Evolutionary conservation across 495 filamentous ascomycete genomes (phyloP).

Genomic region (Trichoderma virens): DNA sequence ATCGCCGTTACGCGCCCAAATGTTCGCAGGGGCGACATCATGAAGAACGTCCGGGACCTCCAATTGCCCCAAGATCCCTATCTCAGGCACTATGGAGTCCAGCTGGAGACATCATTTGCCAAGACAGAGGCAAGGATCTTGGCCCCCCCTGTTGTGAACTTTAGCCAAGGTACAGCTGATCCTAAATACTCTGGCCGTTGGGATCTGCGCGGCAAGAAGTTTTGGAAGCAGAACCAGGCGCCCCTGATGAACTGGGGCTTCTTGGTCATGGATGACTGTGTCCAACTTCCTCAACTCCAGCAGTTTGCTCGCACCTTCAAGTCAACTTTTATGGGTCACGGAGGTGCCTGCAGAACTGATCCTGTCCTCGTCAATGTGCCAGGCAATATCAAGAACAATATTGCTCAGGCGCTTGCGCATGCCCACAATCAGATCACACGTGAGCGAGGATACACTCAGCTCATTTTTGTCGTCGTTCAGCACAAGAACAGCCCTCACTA

Average conservation of each 20-base stretch:
- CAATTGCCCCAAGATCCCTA: constrained; percentile 61
- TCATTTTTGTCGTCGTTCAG: constrained; percentile 65
- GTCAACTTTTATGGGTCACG: constrained; percentile 58
- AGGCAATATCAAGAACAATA: constrained; percentile 9
- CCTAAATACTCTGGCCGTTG: constrained; percentile 63
- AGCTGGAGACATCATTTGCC: constrained; percentile 54
- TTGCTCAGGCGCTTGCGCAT: constrained; percentile 19
- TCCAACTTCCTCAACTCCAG: constrained; percentile 35
- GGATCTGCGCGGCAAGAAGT: constrained; percentile 77
- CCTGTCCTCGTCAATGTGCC: constrained; percentile 22
- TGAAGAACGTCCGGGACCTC: constrained; percentile 56
- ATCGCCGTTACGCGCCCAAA: constrained; percentile 62
- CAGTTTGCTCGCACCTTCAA: constrained; percentile 44
- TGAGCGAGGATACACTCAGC: constrained; percentile 41
- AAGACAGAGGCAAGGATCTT: constrained; percentile 63
- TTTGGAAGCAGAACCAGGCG: constrained; percentile 49
- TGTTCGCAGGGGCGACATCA: constrained; percentile 54
- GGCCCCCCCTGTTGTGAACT: constrained; percentile 59
- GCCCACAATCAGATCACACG: constrained; percentile 18
- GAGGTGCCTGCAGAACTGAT: constrained; percentile 48
- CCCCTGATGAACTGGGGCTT: constrained; percentile 67
- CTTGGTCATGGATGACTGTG: constrained; percentile 19
- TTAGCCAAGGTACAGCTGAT: constrained; percentile 43
- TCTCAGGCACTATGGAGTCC: constrained; percentile 59
- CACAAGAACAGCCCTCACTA: constrained; percentile 61